Evolutionary conservation across 1,284 basidiomycete species (phyloP), one percentile per base, ranked within the genome.

Genomic region (Moesziomyces sp.): DNA sequence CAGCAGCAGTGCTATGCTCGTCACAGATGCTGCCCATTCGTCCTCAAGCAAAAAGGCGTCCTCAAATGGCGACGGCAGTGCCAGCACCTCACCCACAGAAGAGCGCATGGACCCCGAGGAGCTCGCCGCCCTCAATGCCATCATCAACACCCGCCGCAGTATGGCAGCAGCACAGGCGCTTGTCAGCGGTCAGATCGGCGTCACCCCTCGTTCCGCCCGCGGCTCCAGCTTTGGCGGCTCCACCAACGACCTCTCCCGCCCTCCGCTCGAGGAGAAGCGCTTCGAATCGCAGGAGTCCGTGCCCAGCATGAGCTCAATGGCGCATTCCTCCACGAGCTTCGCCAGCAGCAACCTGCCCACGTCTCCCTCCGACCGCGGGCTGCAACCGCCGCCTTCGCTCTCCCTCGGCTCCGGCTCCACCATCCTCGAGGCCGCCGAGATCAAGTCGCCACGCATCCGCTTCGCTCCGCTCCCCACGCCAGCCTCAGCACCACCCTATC

Each of bases 91-190:
- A 2, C 66, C 66, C 16, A 47, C 50, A 21, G 58, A 74, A 9
- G 75, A 77, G 50, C 71, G 59, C 18, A 72, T 83, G 66, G 82
- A 82, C 45, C 74, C 81, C 1, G 80, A 81, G 44, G 82, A 83
- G 48, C 75, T 83, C 14, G 82, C 82, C 7, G 76, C 76, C 23
- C 70, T 83, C 45, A 83, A 83, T 46, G 81, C 82, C 28, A 83
- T 83, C 59, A 83, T 83, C 75, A 83, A 83, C 61, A 83, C 82
- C 9, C 72, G 81, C 30, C 58, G 79, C 47, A 79, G 77, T 48
- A 82, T 82, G 79, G 82, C 76, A 10, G 75, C 79, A 3, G 82
- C 82, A 13, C 74, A 81, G 54, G 82, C 80, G 0, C 72, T 83
- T 3, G 78, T 79, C 51, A 79, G 69, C 38, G 79, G 79, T 6